Evolutionary conservation across 2,329 filamentous ascomycete genomes (phyloP), one percentile per base, ranked within the genome.

Genomic region (Emmonsiellopsis sp.): DNA sequence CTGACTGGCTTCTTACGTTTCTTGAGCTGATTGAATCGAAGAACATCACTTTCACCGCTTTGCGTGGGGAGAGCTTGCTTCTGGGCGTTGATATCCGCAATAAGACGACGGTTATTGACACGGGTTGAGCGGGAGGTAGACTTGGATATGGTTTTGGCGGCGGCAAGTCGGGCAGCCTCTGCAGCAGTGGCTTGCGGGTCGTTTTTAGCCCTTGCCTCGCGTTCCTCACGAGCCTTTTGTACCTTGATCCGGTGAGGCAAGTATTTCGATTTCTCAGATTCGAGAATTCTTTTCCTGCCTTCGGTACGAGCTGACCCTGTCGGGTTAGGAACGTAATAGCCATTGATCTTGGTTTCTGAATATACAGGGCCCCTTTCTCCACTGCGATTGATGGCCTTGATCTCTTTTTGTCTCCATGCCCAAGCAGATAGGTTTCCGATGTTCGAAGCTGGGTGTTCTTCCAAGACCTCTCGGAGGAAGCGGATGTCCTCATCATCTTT

Each of bases 1-100:
- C 94, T 93, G 69, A 98, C 93, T 1, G 92, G 91, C 78, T 98
- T 98, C 83, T 97, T 98, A 57, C 93, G 87, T 75, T 97, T 98
- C 80, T 97, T 96, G 55, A 98, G 84, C 75, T 97, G 93, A 71
- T 98, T 98, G 80, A 98, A 98, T 55, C 92, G 87, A 64, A 98
- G 82, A 32, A 93, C 89, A 63, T 96, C 92, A 52, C 90, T 89
- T 61, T 95, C 91, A 13, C 78, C 79, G 51, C 86, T 86, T 16
- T 89, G 79, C 10, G 85, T 86, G 16, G 76, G 75, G 54, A 83
- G 71, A 13, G 76, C 78, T 73, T 89, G 89, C 76, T 95, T 95
- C 69, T 96, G 91, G 45, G 93, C 89, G 67, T 95, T 95, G 62
- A 98, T 85, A 65, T 97, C 93, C 52, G 93, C 93, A 59, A 95